These are phyloP conservation scores for Babesia bovis DNA, from an alignment of 169 alveolate genomes.

Conservation along the genomic window DNA sequence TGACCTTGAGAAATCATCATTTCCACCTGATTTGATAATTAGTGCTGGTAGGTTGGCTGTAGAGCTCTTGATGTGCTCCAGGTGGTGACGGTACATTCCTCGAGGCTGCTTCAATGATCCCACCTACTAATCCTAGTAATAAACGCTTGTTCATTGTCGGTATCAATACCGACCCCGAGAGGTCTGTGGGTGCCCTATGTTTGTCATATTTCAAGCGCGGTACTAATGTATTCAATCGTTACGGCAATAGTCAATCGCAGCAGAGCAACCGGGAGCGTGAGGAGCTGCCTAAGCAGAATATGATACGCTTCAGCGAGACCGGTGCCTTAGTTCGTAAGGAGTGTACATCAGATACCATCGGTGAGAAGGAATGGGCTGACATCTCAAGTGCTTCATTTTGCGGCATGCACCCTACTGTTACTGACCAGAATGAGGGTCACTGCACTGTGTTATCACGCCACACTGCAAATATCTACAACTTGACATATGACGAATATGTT, in stretches of 20 bases:
- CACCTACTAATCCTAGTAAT: constrained; percentile 35
- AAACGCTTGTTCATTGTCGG: constrained; percentile 69
- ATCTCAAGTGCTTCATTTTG: constrained; percentile 5
- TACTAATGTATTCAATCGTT: neutral
- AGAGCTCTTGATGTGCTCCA: neutral
- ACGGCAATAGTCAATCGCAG: neutral
- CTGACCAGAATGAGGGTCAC: neutral
- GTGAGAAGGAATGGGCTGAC: constrained; percentile 24
- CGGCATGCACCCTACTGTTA: neutral
- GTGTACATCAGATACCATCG: constrained; percentile 23
- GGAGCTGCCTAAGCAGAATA: constrained; percentile 20
- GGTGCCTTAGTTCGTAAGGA: constrained; percentile 15
- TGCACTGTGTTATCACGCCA: constrained; percentile 28
- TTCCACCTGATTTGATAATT: constrained; percentile 53
- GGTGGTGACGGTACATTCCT: constrained; percentile 84
- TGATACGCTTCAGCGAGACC: constrained; percentile 29
- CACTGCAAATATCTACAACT: constrained; percentile 14
- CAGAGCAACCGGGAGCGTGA: neutral
- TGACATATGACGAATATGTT: constrained; percentile 59
- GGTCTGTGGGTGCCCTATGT: constrained; percentile 75
- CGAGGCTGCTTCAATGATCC: constrained; percentile 78
- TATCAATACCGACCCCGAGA: constrained; percentile 76
- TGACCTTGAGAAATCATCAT: constrained; percentile 29
- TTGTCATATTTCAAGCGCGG: constrained; percentile 54
- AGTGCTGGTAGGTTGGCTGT: constrained; percentile 43